These are phyloP conservation scores for Fraxinus latifolia DNA, from an alignment of 305 asterid species.

Conservation along the genomic window DNA sequence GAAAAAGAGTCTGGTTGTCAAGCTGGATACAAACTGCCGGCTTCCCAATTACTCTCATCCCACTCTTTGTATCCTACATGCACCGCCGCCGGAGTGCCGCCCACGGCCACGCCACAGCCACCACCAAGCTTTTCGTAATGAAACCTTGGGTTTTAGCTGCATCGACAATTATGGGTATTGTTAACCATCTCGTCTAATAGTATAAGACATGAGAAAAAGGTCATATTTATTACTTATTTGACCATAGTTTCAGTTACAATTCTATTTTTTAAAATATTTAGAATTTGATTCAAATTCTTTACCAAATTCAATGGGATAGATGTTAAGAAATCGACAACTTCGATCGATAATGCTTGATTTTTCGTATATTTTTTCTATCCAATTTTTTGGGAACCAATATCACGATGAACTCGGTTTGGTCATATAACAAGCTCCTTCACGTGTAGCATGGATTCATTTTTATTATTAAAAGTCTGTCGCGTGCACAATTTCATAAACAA, in stretches of 20 bases:
- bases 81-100: not conserved
- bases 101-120: not conserved
- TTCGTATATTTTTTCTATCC: not conserved
- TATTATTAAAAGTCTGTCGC: not conserved
- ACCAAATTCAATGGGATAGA: not conserved
- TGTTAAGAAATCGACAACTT: not conserved
- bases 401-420: not conserved
- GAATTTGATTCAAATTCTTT: not conserved
- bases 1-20: slow-evolving; percentile 14
- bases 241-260: not conserved
- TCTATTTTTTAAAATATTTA: too few relatives aligned
- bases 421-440: not conserved
- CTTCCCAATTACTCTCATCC: slow-evolving; percentile 17
- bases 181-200: not conserved
- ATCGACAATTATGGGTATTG: not conserved
- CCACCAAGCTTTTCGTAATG: not conserved
- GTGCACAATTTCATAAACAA: not conserved
- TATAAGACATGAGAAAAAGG: not conserved
- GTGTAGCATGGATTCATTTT: not conserved
- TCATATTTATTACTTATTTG: not conserved
- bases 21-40: slow-evolving; percentile 22
- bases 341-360: not conserved
- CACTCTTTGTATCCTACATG: not conserved
- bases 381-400: not conserved
- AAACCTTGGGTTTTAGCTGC: not conserved